A percentile compares a stretch with the other conserved stretches of the same genome.
phyloP scores from a whole-genome alignment of 352 stramenopile genomes.

The Phytophthora megakarya region DNA sequence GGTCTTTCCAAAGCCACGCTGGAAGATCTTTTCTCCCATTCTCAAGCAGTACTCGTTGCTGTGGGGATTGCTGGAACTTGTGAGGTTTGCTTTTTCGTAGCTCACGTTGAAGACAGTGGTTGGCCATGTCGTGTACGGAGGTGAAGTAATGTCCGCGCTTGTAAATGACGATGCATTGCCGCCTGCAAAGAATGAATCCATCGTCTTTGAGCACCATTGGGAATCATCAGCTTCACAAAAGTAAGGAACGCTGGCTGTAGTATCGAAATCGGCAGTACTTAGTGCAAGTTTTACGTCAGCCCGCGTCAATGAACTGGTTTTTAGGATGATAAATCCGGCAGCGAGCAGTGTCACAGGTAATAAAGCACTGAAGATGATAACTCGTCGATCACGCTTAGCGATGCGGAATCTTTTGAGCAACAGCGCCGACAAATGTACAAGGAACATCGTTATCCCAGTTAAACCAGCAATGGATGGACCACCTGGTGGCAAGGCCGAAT shows the following conservation, averaged over 20 bases:
- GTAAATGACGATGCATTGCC: slow-evolving; percentile 34
- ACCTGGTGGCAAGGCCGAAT: background rate
- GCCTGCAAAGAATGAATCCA: slow-evolving; percentile 41
- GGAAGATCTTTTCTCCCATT: slow-evolving; percentile 41
- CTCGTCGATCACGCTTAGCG: slow-evolving; percentile 91
- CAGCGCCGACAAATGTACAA: slow-evolving; percentile 84
- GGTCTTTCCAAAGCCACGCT: slow-evolving; percentile 41
- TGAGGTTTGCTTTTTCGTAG: slow-evolving; percentile 35
- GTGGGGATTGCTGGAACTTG: slow-evolving; percentile 19
- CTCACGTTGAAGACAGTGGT: slow-evolving; percentile 41
- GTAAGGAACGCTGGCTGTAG: slow-evolving; percentile 41
- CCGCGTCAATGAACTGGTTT: slow-evolving; percentile 59
- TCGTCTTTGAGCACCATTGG: slow-evolving; percentile 54
- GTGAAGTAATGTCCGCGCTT: slow-evolving; percentile 35
- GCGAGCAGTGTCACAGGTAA: slow-evolving; percentile 85
- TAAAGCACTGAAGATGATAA: slow-evolving; percentile 80
- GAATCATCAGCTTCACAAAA: slow-evolving; percentile 52
- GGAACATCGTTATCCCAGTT: slow-evolving; percentile 60
- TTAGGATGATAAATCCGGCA: slow-evolving; percentile 75
- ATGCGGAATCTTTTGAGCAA: slow-evolving; percentile 91
- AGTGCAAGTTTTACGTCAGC: slow-evolving; percentile 55
- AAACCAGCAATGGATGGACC: slow-evolving; percentile 31
- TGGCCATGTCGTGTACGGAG: slow-evolving; percentile 39
- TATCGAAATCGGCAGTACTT: slow-evolving; percentile 39
- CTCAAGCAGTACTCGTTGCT: slow-evolving; percentile 45